phyloP scores from a whole-genome alignment of 371 early-diverging fungal species.

The Apophysomyces trapeziformis region DNA sequence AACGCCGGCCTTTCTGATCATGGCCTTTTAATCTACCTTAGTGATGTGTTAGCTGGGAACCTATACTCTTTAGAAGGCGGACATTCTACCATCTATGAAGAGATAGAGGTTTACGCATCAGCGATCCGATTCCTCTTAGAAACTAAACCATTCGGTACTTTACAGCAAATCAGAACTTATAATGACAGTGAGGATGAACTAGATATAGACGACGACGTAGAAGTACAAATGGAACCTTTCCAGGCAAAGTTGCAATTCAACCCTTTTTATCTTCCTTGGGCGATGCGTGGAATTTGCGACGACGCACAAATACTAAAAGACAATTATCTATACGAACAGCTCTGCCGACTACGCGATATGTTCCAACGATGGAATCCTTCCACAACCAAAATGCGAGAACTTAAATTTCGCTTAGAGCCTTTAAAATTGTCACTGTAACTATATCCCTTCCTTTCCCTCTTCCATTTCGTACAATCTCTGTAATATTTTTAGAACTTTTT shows the following conservation, averaged over 20 bases:
- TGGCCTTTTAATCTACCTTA: constrained; percentile 82
- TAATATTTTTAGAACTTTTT: too few relatives aligned
- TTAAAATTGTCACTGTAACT: constrained; percentile 36
- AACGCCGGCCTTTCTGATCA: constrained; percentile 88
- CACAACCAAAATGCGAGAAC: constrained; percentile 73
- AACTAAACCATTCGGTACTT: constrained; percentile 38
- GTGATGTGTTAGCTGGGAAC: constrained; percentile 88
- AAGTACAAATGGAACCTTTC: constrained; percentile 43
- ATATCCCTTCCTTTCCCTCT: too few relatives aligned
- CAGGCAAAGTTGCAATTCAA: constrained; percentile 68
- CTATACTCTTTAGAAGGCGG: constrained; percentile 88
- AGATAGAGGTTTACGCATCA: constrained; percentile 81
- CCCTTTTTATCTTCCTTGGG: constrained; percentile 91
- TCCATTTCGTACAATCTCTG: too few relatives aligned
- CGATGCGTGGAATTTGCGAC: constrained; percentile 79
- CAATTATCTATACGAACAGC: constrained; percentile 57
- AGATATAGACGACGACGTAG: constrained; percentile 11
- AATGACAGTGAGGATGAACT: background rate
- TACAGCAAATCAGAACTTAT: constrained; percentile 1
- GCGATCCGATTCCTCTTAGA: constrained; percentile 50
- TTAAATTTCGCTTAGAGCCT: constrained; percentile 88
- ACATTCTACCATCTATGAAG: constrained; percentile 95
- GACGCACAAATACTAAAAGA: constrained; percentile 67
- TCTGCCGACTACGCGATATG: constrained; percentile 59
- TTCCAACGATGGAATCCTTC: constrained; percentile 84